Evolutionary conservation across 345 rosid genomes (phyloP), one percentile per base, ranked within the genome.

Genomic region (Isatis tinctoria): DNA sequence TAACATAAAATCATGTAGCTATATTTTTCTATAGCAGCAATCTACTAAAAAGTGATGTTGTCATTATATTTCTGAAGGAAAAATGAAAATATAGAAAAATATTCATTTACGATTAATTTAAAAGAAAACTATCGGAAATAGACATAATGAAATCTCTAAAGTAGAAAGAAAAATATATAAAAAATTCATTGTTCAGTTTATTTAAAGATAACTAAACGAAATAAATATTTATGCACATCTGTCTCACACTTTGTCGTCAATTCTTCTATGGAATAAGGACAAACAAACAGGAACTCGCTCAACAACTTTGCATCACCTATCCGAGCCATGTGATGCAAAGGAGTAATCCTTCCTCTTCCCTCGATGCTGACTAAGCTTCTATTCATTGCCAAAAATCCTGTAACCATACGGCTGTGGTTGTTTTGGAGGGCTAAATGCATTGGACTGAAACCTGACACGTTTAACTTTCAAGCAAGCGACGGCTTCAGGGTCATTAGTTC

Each of bases 361-460:
- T 57, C 74, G 61, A 77, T 72, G 2, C 76, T 66, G 11, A 80
- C 57, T 1, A 82, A 45, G 56, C 78, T 54, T 10, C 58, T 60
- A 35, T 71, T 28, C 2, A 37, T 12, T 40, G 47, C 16, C 17
- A 80, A 45, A 4, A 80, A 33, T 60, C 62, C 58, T 48, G 69
- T 70, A 45, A 66, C 74, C 27, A 16, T 58, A 2, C 13, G 43
- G 12, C 18, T 10, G 26, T 45, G 67, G 41, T 45, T 28, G 11
- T 18, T 32, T 18, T 65, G 70, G 32, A 81, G 28, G 41, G 84
- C 82, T 16, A 80, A 18, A 67, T 78, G 82, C 36, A 81, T 20
- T 2, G 76, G 73, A 12, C 76, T 75, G 9, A 62, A 71, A 13
- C 83, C 78, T 14, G 32, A 1, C 2, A 14, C 37, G 60, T 6